Evolutionary conservation across 352 stramenopile species (phyloP).

Genomic region (Pythium aristosporum): DNA sequence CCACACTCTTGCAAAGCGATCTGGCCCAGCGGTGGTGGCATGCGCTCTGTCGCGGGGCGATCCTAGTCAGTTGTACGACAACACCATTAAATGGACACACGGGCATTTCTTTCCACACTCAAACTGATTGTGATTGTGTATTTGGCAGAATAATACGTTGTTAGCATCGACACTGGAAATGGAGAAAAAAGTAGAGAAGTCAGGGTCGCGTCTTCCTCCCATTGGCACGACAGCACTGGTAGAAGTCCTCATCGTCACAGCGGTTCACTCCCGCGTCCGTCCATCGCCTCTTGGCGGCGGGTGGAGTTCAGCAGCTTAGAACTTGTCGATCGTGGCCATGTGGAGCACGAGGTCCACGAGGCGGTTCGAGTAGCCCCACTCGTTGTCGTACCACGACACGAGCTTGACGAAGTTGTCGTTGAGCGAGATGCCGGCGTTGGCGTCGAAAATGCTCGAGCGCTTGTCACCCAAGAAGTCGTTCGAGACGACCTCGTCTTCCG

Average conservation of each 20-base stretch:
- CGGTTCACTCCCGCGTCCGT: conserved; percentile 12
- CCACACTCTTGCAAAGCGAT: too few relatives aligned
- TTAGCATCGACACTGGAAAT: not conserved
- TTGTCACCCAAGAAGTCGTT: conserved; percentile 88
- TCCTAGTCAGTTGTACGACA: too few relatives aligned
- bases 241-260: not conserved
- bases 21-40: too few relatives aligned
- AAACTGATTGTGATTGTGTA: conserved; percentile 2
- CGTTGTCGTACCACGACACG: conserved; percentile 94
- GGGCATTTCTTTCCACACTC: not conserved
- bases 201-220: not conserved
- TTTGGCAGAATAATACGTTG: conserved; percentile 1
- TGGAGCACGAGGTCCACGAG: conserved; percentile 67
- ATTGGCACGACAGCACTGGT: too few relatives aligned
- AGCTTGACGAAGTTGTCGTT: conserved; percentile 97
- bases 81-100: too few relatives aligned
- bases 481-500: conserved; percentile 91
- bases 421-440: conserved; percentile 93
- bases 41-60: too few relatives aligned
- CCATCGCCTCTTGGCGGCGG: not conserved
- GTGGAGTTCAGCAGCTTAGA: conserved; percentile 24
- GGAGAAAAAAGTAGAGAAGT: conserved; percentile 1
- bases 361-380: conserved; percentile 93
- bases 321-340: conserved; percentile 53
- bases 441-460: conserved; percentile 93